Evolutionary conservation across 2,329 filamentous ascomycete species (phyloP).

Genomic region (Ascochyta lentis): DNA sequence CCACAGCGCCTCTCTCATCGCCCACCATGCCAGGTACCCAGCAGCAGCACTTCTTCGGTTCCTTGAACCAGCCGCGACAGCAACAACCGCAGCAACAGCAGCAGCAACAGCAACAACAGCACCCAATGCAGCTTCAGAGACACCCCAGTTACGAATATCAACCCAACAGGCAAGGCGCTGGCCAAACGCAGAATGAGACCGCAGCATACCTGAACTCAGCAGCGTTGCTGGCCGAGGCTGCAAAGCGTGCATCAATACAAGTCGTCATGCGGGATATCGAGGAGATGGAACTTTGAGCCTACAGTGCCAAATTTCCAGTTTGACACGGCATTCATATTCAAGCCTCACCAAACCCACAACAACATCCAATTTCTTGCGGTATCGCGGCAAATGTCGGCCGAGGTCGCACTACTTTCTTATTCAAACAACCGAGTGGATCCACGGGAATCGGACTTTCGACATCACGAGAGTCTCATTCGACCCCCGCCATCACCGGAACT

Average conservation of each 20-base stretch:
- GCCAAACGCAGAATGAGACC: slow-evolving; percentile 53
- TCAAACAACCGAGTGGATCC: slow-evolving; percentile 25
- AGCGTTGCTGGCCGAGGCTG: slow-evolving; percentile 87
- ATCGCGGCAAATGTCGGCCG: slow-evolving; percentile 28
- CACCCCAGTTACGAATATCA: slow-evolving; percentile 44
- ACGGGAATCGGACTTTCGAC: slow-evolving; percentile 14
- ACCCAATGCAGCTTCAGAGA: slow-evolving; percentile 37
- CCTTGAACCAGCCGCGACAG: slow-evolving; percentile 38
- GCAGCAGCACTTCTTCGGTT: slow-evolving; percentile 13
- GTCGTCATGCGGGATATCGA: slow-evolving; percentile 87
- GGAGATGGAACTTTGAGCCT: slow-evolving; percentile 63
- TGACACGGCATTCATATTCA: background rate
- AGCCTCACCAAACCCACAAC: background rate
- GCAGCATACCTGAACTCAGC: slow-evolving; percentile 78
- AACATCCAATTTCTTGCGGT: background rate
- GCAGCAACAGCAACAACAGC: slow-evolving; percentile 38
- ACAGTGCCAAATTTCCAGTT: background rate
- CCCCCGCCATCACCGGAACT: slow-evolving; percentile 9
- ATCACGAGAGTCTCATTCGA: slow-evolving; percentile 18
- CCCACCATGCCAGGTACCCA: slow-evolving; percentile 31
- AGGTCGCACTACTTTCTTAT: slow-evolving; percentile 20
- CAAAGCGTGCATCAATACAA: slow-evolving; percentile 90
- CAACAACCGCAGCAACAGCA: slow-evolving; percentile 43
- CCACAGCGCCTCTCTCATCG: slow-evolving; percentile 43
- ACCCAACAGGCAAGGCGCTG: slow-evolving; percentile 44